Evolutionary conservation across 2,329 filamentous ascomycete genomes (phyloP), one percentile per base, ranked within the genome.

Genomic region (Aspergillus neoniger): DNA sequence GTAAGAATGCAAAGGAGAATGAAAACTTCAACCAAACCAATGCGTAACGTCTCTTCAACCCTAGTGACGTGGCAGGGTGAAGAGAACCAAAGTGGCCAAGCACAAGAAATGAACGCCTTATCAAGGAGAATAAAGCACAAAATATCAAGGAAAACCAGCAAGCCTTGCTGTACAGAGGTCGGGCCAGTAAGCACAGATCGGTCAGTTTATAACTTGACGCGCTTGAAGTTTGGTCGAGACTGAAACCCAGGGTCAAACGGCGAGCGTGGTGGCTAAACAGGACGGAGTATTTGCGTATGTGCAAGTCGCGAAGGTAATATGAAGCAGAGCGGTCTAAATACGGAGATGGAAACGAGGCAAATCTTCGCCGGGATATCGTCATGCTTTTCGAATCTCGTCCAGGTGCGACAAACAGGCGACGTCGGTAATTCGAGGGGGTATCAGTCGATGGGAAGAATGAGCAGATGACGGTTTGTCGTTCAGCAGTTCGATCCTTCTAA

Each of bases 51-150:
- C 65, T 68, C 72, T 69, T 69, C 64, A 61, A 61, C 76, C 75
- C 76, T 78, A 77, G 76, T 70, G 62, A 74, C 76, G 67, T 78
- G 67, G 67, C 76, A 78, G 75, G 74, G 75, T 55, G 63, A 67
- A 71, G 65, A 68, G 58, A 49, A 68, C 65, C 61, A 68, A 65
- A 56, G 63, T 67, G 67, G 67, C 67, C 68, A 68, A 67, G 65
- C 62, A 68, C 66, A 49, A 67, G 66, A 70, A 68, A 64, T 41
- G 63, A 72, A 74, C 70, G 71, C 72, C 69, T 68, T 47, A 58
- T 57, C 58, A 54, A 60, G 12, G 55, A 54, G 54, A 44, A 39
- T 58, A 48, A 61, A 61, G 41, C 58, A 36, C 30, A 59, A 25
- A 58, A 49, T 64, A 64, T 56, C 48, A 62, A 63, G 55, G 57